Evolutionary conservation across 257 asterid species (phyloP), one percentile per base, ranked within the genome.

Genomic region (Verbena officinalis): DNA sequence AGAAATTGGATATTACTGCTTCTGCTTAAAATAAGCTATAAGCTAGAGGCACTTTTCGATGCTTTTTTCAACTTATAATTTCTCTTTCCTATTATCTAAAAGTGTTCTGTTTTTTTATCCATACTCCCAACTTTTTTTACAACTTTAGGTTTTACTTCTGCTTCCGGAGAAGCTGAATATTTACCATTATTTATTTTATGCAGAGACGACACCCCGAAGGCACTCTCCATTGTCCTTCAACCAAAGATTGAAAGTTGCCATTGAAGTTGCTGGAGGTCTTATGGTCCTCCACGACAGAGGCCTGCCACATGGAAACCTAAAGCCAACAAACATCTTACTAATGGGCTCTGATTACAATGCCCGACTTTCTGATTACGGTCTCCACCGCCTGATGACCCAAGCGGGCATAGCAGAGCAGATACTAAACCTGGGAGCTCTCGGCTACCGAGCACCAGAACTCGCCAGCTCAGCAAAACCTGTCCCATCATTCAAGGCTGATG

Each of bases 131-230:
- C 33, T 27, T 27, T 27, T 27, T 27, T 27, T 27, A 2, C 2
- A 27, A 27, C 5, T 27, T 27, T 27, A 5, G 33, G 4, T 27
- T 27, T 27, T 27, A 5, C 2, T 27, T 27, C 33, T 27, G 33
- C 5, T 27, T 27, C 33, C 5, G 4, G 4, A 27, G 5, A 27
- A 27, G 5, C 5, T 2, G 33, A 27, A 27, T 2, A 3, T 43
- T 43, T 43, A 43, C 17, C 17, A 43, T 3, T 31, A 39, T 43
- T 21, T 36, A 24, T 55, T 44, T 55, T 48, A 9, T 72, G 75
- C 93, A 87, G 93, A 87, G 77, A 79, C 90, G 15, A 87, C 93
- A 1, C 96, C 96, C 6, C 68, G 93, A 68, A 81, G 88, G 70
- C 77, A 87, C 75, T 75, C 90, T 44, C 85, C 74, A 0, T 58